A percentile compares a stretch with the other conserved stretches of the same genome.
phyloP scores from a whole-genome alignment of 2,329 filamentous ascomycete genomes.

The Colletotrichum sp. region DNA sequence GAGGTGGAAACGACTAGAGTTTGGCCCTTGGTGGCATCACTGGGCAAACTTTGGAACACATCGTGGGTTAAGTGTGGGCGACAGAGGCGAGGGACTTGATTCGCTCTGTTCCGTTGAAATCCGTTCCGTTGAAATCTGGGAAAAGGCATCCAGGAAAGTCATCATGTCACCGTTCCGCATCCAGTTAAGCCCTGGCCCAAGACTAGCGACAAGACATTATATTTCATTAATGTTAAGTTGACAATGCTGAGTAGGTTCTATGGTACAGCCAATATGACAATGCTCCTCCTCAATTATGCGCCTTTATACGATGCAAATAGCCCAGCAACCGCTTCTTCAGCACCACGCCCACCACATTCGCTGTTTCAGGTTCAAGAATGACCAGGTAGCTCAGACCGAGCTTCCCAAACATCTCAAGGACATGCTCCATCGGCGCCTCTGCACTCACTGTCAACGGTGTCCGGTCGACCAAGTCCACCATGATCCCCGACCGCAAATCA shows the following conservation, averaged over 20 bases:
- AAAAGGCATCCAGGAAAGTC: not conserved
- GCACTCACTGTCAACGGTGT: conserved; percentile 56
- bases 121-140: not conserved
- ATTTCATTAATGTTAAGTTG: not conserved
- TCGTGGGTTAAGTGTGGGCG: not conserved
- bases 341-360: conserved; percentile 55
- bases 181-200: not conserved
- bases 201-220: not conserved
- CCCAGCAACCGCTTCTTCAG: conserved; percentile 59
- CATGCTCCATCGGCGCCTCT: conserved; percentile 61
- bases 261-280: not conserved
- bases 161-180: no score
- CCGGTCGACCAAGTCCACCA: conserved; percentile 56
- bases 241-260: not conserved
- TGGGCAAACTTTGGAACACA: not conserved
- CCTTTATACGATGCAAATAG: conserved; percentile 2
- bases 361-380: conserved; percentile 55
- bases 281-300: not conserved
- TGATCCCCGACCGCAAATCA: conserved; percentile 33
- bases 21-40: not conserved
- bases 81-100: not conserved
- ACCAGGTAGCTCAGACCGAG: conserved; percentile 59
- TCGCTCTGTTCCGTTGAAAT: not conserved
- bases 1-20: not conserved
- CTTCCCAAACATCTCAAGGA: conserved; percentile 64